Percentiles rank a stretch among this genome's conserved stretches.
Evolutionary conservation across 495 filamentous ascomycete species (phyloP).

Genomic region (Aspergillus egyptiacus): DNA sequence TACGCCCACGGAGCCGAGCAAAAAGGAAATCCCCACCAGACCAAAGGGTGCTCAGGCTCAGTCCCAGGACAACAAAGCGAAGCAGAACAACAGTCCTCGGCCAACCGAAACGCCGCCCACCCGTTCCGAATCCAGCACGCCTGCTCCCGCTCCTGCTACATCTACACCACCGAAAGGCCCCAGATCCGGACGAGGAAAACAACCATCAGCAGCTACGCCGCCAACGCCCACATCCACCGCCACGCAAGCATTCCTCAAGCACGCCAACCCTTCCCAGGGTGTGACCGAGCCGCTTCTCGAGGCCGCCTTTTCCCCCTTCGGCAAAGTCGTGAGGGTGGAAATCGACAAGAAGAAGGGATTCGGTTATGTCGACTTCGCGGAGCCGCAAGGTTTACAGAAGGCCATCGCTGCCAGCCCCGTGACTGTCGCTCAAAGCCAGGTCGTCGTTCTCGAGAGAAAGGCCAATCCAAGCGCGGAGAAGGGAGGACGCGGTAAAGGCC

Average conservation of each 20-base stretch:
- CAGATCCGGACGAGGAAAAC: constrained; percentile 32
- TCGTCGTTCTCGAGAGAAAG: constrained; percentile 80
- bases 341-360: constrained; percentile 92
- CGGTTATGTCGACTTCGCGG: constrained; percentile 80
- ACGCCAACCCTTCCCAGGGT: constrained; percentile 85
- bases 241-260: constrained; percentile 85
- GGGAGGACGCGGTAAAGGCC: constrained; percentile 36
- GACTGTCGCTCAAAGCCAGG: constrained; percentile 72
- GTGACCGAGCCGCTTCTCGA: constrained; percentile 75
- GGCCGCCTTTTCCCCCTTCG: constrained; percentile 63
- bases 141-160: constrained; percentile 26
- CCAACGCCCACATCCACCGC: constrained; percentile 33
- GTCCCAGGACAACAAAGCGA: constrained; percentile 23
- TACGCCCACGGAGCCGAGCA: constrained; percentile 28
- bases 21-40: constrained; percentile 30
- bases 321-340: constrained; percentile 67
- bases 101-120: constrained; percentile 28
- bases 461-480: constrained; percentile 38
- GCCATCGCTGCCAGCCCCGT: constrained; percentile 79
- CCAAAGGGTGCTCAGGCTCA: constrained; percentile 25
- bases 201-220: constrained; percentile 27
- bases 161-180: constrained; percentile 27
- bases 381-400: constrained; percentile 61
- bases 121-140: constrained; percentile 20
- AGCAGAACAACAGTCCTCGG: constrained; percentile 14